Percentiles rank a stretch among this genome's conserved stretches.
phyloP scores from a whole-genome alignment of 768 basidiomycete species.

The Phaeotremella skinneri region DNA sequence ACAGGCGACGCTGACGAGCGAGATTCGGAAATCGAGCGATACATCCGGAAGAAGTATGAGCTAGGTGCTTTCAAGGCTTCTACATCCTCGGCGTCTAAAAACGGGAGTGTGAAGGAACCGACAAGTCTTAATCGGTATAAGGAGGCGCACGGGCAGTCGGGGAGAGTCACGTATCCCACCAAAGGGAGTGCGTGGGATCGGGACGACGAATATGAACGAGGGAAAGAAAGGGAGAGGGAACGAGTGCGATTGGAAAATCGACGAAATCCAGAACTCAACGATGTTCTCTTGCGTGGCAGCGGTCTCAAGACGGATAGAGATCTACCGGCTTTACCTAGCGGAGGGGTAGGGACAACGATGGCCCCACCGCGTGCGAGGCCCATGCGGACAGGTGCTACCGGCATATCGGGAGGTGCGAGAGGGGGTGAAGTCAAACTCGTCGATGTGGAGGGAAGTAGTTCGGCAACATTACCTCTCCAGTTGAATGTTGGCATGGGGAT shows the following conservation, averaged over 20 bases:
- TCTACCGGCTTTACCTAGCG: slow-evolving; percentile 33
- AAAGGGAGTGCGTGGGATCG: slow-evolving; percentile 21
- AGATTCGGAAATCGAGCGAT: slow-evolving; percentile 86
- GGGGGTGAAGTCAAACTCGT: slow-evolving; percentile 7
- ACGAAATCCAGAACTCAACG: slow-evolving; percentile 42
- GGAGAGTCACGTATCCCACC: background rate
- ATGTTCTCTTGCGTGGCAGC: slow-evolving; percentile 21
- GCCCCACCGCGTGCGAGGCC: slow-evolving; percentile 16
- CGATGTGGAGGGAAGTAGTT: slow-evolving; percentile 13
- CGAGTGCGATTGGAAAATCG: slow-evolving; percentile 20
- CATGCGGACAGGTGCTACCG: slow-evolving; percentile 9
- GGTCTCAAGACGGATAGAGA: slow-evolving; percentile 25
- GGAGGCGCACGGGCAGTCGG: background rate
- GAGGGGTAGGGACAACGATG: background rate
- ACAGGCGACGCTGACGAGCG: slow-evolving; percentile 69
- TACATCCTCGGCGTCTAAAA: background rate
- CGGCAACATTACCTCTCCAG: slow-evolving; percentile 21
- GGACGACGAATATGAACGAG: slow-evolving; percentile 5
- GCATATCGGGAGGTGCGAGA: background rate
- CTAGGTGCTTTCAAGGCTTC: slow-evolving; percentile 38
- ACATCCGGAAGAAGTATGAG: slow-evolving; percentile 70
- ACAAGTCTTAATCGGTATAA: slow-evolving; percentile 27
- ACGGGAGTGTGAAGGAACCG: slow-evolving; percentile 12
- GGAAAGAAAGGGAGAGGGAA: slow-evolving; percentile 7
- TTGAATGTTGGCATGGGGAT: slow-evolving; percentile 11